Evolutionary conservation across 495 filamentous ascomycete species (phyloP).

Genomic region (Penicillium desertorum): DNA sequence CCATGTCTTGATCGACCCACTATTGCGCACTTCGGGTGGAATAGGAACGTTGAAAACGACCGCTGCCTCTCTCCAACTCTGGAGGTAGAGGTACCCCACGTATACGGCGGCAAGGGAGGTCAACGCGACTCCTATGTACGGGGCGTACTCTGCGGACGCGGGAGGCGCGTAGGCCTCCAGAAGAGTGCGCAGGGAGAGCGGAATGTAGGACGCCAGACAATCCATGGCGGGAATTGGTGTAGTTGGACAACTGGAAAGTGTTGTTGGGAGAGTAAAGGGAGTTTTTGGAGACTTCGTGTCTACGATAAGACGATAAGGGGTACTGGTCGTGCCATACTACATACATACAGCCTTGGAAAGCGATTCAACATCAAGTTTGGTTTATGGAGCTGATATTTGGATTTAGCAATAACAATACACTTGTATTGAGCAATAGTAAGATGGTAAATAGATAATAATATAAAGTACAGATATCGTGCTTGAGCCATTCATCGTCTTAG

Average conservation of each 20-base stretch:
- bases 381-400: not conserved
- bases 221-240: constrained; percentile 32
- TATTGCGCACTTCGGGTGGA: constrained; percentile 55
- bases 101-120: constrained; percentile 38
- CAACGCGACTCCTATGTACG: constrained; percentile 30
- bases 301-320: constrained; percentile 19
- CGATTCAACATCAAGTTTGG: not conserved
- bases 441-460: constrained; percentile 1
- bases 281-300: constrained; percentile 6
- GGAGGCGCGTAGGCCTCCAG: constrained; percentile 20
- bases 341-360: not conserved
- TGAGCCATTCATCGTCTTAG: not conserved
- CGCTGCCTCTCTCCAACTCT: constrained; percentile 45
- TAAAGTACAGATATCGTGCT: not conserved
- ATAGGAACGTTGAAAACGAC: constrained; percentile 58
- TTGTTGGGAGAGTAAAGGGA: constrained; percentile 6
- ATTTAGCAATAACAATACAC: not conserved
- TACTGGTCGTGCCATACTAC: not conserved
- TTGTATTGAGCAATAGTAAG: not conserved
- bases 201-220: constrained; percentile 26
- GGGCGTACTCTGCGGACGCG: constrained; percentile 22
- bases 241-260: constrained; percentile 18
- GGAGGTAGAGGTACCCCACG: constrained; percentile 39
- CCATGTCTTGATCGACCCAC: constrained; percentile 60
- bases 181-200: constrained; percentile 27